Conservation (phyloP, 495 filamentous ascomycete genomes). For the Daldinia concentrica region DNA sequence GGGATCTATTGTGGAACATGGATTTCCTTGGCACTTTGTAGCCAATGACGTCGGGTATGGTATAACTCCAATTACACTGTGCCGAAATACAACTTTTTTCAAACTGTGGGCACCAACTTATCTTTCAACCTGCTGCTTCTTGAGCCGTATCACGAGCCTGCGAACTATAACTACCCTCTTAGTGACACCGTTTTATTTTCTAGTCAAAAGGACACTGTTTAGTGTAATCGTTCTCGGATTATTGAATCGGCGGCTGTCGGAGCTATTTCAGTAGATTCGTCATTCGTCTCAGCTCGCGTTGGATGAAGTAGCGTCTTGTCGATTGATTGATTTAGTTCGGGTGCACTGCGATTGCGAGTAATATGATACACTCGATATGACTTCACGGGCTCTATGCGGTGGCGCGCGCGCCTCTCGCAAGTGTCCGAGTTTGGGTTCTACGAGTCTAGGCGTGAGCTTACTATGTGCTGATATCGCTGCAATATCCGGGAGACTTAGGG, state of each 20-base stretch:
- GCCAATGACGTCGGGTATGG: background rate
- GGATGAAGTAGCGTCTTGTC: too few species aligned
- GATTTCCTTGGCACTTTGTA: background rate
- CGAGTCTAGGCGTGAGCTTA: background rate
- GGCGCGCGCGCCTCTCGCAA: slow-evolving; percentile 28
- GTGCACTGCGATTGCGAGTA: slow-evolving; percentile 6
- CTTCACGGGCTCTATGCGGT: slow-evolving; percentile 36
- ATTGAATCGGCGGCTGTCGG: too few species aligned
- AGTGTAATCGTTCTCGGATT: too few species aligned
- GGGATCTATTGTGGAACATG: background rate
- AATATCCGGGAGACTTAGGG: background rate
- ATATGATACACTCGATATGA: slow-evolving; percentile 39
- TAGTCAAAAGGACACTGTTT: too few species aligned
- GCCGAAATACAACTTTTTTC: background rate
- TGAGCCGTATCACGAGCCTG: background rate
- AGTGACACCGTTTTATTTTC: background rate
- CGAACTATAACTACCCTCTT: background rate
- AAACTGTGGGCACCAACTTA: background rate
- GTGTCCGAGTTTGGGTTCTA: slow-evolving; percentile 23
- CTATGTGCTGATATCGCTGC: background rate
- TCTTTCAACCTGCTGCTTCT: background rate
- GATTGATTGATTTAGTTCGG: background rate
- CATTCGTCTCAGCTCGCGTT: too few species aligned
- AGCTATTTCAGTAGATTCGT: too few species aligned
- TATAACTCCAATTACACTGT: background rate